Evolutionary conservation across 495 filamentous ascomycete genomes (phyloP).

Genomic region (Aspergillus hancockii): DNA sequence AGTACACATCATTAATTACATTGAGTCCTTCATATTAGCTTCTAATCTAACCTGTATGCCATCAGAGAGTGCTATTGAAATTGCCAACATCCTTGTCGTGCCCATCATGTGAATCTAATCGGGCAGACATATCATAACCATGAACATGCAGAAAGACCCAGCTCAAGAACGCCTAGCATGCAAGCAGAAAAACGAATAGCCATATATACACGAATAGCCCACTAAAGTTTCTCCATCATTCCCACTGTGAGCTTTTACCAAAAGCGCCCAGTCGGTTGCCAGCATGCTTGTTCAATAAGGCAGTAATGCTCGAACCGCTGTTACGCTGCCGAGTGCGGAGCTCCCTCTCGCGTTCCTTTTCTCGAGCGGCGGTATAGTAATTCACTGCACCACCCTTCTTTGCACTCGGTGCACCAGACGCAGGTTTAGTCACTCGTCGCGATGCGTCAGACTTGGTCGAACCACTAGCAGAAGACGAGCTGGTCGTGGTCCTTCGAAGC

Average conservation of each 20-base stretch:
- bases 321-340: slow-evolving; percentile 51
- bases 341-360: slow-evolving; percentile 63
- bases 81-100: background rate
- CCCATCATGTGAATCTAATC: background rate
- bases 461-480: slow-evolving; percentile 44
- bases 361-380: slow-evolving; percentile 77
- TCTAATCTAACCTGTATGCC: too few species aligned
- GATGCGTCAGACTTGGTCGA: slow-evolving; percentile 30
- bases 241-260: slow-evolving; percentile 41
- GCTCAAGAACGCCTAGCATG: background rate
- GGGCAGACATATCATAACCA: background rate
- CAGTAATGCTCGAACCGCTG: slow-evolving; percentile 35
- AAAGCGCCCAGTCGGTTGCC: slow-evolving; percentile 33
- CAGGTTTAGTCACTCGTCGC: slow-evolving; percentile 40
- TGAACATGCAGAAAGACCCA: background rate
- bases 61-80: background rate
- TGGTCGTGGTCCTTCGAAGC: slow-evolving; percentile 75
- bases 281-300: slow-evolving; percentile 41
- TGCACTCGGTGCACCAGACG: slow-evolving; percentile 51
- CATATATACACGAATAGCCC: background rate
- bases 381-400: slow-evolving; percentile 80
- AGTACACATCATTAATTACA: too few species aligned
- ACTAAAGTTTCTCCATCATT: slow-evolving; percentile 21
- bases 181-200: background rate
- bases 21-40: too few species aligned